A percentile compares a stretch with the other conserved stretches of the same genome.
These are phyloP conservation scores for Bothriochloa decipiens DNA, from an alignment of 176 grass and related monocot genomes.

Conservation along the genomic window DNA sequence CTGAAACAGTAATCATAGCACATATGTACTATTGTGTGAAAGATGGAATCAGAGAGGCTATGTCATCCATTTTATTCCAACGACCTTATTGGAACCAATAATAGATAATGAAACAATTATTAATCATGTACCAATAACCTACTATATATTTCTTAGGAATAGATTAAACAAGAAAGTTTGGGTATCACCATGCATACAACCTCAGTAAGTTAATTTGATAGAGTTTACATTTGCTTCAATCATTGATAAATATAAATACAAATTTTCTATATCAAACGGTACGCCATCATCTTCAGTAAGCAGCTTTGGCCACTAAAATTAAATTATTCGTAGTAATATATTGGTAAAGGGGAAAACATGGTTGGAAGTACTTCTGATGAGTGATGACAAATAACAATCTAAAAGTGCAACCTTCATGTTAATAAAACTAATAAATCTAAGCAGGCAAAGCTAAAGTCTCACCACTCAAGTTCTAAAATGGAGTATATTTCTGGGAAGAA, in stretches of 20 bases:
- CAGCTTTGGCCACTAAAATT: not conserved
- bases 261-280: not conserved
- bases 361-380: not conserved
- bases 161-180: not conserved
- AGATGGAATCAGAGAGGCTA: not conserved
- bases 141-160: constrained; percentile 1
- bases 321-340: not conserved
- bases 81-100: not conserved
- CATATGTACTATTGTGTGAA: not conserved
- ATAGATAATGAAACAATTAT: not conserved
- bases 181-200: not conserved
- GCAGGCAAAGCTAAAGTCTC: not conserved
- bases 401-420: not conserved
- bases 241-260: not conserved
- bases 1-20: constrained; percentile 14
- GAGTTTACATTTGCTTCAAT: not conserved
- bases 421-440: not conserved
- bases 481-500: not conserved
- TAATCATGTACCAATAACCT: not conserved
- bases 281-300: not conserved
- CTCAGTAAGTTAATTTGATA: not conserved
- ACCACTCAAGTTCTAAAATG: not conserved
- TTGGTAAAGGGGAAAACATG: not conserved
- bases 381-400: not conserved
- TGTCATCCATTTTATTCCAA: not conserved